Percentiles rank a stretch among this genome's conserved stretches.
Conservation (phyloP, 352 stramenopile species). For the Saprolegnia parasitica region DNA sequence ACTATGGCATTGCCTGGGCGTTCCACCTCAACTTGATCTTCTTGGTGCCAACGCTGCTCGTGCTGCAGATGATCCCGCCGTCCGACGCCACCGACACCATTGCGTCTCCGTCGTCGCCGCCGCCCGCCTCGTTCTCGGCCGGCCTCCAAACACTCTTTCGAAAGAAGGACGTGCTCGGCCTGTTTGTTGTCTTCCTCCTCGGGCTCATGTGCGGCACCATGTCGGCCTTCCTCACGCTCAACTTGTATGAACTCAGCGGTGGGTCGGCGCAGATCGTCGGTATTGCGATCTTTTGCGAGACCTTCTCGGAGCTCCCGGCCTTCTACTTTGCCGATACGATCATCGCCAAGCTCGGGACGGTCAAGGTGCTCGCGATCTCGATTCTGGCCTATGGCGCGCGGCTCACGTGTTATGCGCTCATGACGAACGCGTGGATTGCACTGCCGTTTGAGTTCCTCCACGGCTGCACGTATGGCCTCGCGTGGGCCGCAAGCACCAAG, state of each 20-base stretch:
- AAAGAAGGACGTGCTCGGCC: constrained; percentile 51
- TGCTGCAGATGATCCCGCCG: constrained; percentile 10
- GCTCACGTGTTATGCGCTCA: constrained; percentile 57
- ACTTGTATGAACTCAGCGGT: constrained; percentile 64
- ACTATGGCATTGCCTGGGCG: constrained; percentile 63
- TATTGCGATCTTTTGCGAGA: constrained; percentile 62
- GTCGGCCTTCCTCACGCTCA: constrained; percentile 66
- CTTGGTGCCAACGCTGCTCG: constrained; percentile 11
- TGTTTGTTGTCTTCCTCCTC: constrained; percentile 65
- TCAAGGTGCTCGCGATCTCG: constrained; percentile 46
- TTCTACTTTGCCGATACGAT: constrained; percentile 75
- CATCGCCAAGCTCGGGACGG: constrained; percentile 52
- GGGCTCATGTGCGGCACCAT: constrained; percentile 56
- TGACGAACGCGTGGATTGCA: constrained; percentile 56
- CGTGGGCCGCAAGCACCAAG: constrained; percentile 73
- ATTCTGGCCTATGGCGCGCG: constrained; percentile 52
- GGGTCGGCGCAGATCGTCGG: constrained; percentile 59
- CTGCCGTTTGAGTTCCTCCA: constrained; percentile 64
- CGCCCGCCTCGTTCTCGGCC: neutral
- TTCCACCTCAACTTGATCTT: constrained; percentile 42
- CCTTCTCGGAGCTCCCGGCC: constrained; percentile 60
- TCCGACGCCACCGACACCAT: neutral
- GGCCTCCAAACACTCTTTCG: neutral
- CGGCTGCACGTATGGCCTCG: constrained; percentile 60
- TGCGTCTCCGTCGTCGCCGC: neutral